These are phyloP conservation scores for Dichotomocladium elegans DNA, from an alignment of 371 early-diverging fungal species.

Conservation along the genomic window DNA sequence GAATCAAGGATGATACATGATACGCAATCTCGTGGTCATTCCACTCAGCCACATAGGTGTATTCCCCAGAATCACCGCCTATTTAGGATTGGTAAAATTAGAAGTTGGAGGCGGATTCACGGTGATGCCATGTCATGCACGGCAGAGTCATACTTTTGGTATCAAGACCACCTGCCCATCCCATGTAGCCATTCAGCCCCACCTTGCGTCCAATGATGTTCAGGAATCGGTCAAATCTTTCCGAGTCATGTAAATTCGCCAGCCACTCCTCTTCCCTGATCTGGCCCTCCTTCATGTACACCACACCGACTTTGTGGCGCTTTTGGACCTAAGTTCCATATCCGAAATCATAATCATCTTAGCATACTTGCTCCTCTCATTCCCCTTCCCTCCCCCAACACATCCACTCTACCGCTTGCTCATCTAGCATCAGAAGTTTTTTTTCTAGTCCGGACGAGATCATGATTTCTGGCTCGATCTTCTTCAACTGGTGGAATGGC, in stretches of 20 bases:
- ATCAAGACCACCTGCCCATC: constrained; percentile 82
- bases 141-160: constrained; percentile 52
- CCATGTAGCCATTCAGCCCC: constrained; percentile 68
- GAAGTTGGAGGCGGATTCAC: too few relatives aligned
- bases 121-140: too few relatives aligned
- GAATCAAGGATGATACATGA: constrained; percentile 80
- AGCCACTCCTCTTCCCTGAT: constrained; percentile 77
- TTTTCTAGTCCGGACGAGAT: constrained; percentile 55
- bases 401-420: constrained; percentile 49
- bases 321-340: constrained; percentile 50
- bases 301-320: constrained; percentile 78
- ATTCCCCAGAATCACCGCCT: constrained; percentile 73
- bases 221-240: constrained; percentile 60
- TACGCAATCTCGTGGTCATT: constrained; percentile 80
- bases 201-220: constrained; percentile 70
- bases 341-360: not conserved
- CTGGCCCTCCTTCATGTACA: constrained; percentile 66
- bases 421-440: constrained; percentile 50
- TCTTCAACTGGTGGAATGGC: constrained; percentile 21
- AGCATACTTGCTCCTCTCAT: constrained; percentile 9
- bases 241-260: constrained; percentile 56
- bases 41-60: constrained; percentile 73
- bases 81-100: too few relatives aligned
- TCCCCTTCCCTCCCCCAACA: too few relatives aligned
- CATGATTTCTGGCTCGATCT: constrained; percentile 24